Conservation (phyloP, 106 monocot species). For the Hemerocallis citrina region DNA sequence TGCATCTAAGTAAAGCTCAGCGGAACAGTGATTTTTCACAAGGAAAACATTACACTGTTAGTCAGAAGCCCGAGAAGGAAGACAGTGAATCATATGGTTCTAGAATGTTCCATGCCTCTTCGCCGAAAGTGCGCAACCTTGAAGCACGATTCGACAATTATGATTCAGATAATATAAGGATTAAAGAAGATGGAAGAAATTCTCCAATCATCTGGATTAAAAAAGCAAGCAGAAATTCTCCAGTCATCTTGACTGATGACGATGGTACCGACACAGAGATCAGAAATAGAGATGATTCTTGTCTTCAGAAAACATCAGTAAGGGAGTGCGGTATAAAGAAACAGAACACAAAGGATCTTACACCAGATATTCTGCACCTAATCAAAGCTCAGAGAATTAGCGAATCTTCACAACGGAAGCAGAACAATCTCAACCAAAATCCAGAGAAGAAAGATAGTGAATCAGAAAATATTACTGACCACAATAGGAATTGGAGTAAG, state of each 20-base stretch:
- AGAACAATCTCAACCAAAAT: no score
- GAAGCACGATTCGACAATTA: background rate
- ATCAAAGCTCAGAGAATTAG: background rate
- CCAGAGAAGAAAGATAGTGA: no score
- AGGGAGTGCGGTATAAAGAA: no score
- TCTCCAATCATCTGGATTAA: no score
- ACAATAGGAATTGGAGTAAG: no score
- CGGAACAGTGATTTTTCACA: background rate
- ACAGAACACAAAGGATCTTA: background rate
- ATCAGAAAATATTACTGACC: no score
- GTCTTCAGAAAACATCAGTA: no score
- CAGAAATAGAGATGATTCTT: background rate
- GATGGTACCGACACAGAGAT: background rate
- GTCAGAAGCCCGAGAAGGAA: background rate
- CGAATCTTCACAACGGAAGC: background rate
- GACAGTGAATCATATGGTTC: background rate
- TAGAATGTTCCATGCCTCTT: background rate
- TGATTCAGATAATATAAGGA: background rate
- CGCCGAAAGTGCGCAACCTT: background rate
- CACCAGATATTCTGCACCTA: background rate
- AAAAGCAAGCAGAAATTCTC: background rate
- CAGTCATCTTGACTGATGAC: slow-evolving; percentile 1
- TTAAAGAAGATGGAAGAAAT: no score
- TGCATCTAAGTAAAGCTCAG: no score
- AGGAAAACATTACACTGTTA: background rate